Evolutionary conservation across 169 alveolate species (phyloP), one percentile per base, ranked within the genome.

Genomic region (Plasmodium coatneyi): DNA sequence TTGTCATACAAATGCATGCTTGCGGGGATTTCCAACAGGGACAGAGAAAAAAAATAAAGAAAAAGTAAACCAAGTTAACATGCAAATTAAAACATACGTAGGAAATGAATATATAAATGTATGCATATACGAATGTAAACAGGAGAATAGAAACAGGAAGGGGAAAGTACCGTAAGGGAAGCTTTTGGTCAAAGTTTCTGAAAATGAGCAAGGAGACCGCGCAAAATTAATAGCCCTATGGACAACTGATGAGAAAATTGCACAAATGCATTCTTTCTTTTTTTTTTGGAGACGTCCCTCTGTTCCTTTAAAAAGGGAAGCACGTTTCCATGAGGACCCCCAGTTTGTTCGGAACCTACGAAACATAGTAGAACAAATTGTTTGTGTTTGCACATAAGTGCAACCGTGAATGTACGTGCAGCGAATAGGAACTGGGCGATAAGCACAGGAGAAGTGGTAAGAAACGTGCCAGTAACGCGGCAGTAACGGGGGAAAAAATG

Each of bases 401-500:
- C 19, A 66, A 22, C 76, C 76, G 9, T 19, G 41, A 66, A 66
- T 19, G 36, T 25, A 25, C 41, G 36, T 25, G 41, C 39, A 66
- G 19, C 12, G 36, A 66, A 25, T 66, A 22, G 76, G 32, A 60
- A 60, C 74, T 19, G 32, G 34, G 32, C n/a, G 32, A 60, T 19
- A 60, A 19, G 74, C 32, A 60, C 14, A 60, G 34, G 25, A 14
- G 74, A 49, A 28, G 76, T 1, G 39, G 1, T 14, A 25, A 66
- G 36, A 66, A 66, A 66, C 30, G 36, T 9, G 36, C n/a, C 12
- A 66, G 16, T 66, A 66, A 22, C 30, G 36, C 30, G 41, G 30
- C 25, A 30, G n/a, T 5, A 80, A 34, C 39, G 7, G 12, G 78
- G 49, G 46, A 60, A 84, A 82, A 66, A 25, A 92, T 82, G 92